Evolutionary conservation across 495 filamentous ascomycete genomes (phyloP).

Genomic region (Xylaria grammica): DNA sequence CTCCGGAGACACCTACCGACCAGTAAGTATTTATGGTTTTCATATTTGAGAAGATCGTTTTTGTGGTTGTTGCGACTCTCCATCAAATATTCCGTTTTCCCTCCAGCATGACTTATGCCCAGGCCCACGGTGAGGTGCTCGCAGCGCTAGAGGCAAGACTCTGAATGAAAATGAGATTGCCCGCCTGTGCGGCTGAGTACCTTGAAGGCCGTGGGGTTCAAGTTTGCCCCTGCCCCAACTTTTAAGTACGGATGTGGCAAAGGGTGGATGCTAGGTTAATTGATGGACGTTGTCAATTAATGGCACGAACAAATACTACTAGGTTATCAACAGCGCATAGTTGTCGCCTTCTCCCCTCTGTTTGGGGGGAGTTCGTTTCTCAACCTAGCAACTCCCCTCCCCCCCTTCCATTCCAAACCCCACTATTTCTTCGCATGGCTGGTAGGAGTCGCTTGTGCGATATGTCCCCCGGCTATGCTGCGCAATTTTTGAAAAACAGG

Average conservation of each 20-base stretch:
- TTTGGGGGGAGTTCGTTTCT: background rate
- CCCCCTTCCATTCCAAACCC: background rate
- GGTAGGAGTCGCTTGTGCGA: background rate
- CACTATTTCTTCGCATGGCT: background rate
- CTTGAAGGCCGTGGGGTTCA: constrained; percentile 23
- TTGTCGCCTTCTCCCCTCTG: background rate
- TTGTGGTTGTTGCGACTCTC: background rate
- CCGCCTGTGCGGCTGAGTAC: constrained; percentile 10
- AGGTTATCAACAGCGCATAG: background rate
- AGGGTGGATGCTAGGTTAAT: background rate
- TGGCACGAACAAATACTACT: background rate
- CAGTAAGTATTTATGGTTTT: constrained; percentile 46
- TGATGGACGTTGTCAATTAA: background rate
- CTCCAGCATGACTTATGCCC: background rate
- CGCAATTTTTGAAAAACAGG: background rate
- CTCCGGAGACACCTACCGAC: constrained; percentile 58
- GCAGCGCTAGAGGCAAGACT: background rate
- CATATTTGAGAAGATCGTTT: background rate
- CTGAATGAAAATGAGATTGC: background rate
- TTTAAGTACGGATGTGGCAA: background rate
- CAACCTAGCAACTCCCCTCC: background rate
- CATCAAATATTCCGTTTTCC: constrained; percentile 1
- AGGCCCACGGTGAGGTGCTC: background rate
- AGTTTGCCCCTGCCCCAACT: constrained; percentile 27
- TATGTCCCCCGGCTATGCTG: background rate